Evolutionary conservation across 148 eudicot genomes (phyloP).

Genomic region (Camellia japonica): DNA sequence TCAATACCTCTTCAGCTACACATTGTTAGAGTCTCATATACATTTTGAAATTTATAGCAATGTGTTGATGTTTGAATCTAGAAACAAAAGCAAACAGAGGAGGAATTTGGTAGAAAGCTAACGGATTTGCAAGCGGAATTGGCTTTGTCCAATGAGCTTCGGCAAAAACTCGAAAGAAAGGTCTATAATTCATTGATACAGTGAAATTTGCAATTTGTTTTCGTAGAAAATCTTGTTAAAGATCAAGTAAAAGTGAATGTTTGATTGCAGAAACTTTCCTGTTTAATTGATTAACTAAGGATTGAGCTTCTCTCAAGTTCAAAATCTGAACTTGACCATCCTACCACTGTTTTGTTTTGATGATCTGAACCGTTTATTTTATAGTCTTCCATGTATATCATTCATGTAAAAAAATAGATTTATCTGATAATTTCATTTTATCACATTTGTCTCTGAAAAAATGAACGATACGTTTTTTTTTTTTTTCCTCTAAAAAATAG

Average conservation of each 20-base stretch:
- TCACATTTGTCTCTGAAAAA: too few relatives aligned
- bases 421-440: too few relatives aligned
- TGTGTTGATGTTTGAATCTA: slow-evolving; percentile 11
- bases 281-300: background rate
- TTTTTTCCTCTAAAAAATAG: too few relatives aligned
- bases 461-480: too few relatives aligned
- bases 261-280: background rate
- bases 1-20: background rate
- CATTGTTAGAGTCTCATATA: background rate
- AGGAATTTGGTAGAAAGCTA: slow-evolving; percentile 36
- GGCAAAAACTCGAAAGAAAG: slow-evolving; percentile 44
- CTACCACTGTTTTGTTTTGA: background rate
- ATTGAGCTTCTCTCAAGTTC: too few relatives aligned
- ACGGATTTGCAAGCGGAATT: slow-evolving; percentile 43
- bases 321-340: too few relatives aligned
- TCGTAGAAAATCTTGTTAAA: slow-evolving; percentile 25
- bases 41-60: too few relatives aligned
- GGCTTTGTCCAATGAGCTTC: slow-evolving; percentile 34
- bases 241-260: background rate
- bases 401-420: too few relatives aligned
- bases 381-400: background rate
- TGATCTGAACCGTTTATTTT: background rate
- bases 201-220: slow-evolving; percentile 11
- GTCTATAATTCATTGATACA: slow-evolving; percentile 14
- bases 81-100: slow-evolving; percentile 49